A percentile compares a stretch with the other conserved stretches of the same genome.
phyloP scores from a whole-genome alignment of 2,329 filamentous ascomycete genomes.

The Pseudopyricularia javanii region DNA sequence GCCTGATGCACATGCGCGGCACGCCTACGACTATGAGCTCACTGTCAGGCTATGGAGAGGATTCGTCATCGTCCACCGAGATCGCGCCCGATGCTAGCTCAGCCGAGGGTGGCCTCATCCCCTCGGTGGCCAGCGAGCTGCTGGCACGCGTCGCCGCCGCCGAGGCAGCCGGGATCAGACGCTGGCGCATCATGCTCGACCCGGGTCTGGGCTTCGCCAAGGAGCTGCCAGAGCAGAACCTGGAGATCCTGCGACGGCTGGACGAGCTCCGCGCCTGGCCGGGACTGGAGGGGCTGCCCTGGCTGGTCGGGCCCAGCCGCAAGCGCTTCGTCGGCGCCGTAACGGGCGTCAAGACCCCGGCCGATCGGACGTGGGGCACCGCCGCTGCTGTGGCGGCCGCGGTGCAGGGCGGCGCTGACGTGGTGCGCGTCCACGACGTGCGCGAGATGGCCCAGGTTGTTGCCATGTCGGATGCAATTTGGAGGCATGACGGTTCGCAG shows the following conservation, averaged over 20 bases:
- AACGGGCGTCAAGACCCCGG: slow-evolving; percentile 61
- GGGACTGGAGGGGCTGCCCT: slow-evolving; percentile 60
- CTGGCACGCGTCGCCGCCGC: slow-evolving; percentile 59
- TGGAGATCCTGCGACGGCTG: slow-evolving; percentile 62
- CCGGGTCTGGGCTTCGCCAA: slow-evolving; percentile 94
- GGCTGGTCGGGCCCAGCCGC: slow-evolving; percentile 79
- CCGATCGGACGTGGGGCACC: slow-evolving; percentile 70
- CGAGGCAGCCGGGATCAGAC: slow-evolving; percentile 66
- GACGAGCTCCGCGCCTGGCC: slow-evolving; percentile 51
- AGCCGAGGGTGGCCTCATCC: slow-evolving; percentile 39
- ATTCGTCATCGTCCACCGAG: background rate
- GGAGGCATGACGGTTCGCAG: slow-evolving; percentile 33
- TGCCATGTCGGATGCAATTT: slow-evolving; percentile 88
- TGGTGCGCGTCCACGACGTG: slow-evolving; percentile 87
- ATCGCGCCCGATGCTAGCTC: background rate
- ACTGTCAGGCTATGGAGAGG: slow-evolving; percentile 45
- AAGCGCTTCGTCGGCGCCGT: slow-evolving; percentile 81
- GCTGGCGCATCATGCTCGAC: slow-evolving; percentile 92
- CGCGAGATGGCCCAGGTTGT: slow-evolving; percentile 74
- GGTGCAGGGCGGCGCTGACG: slow-evolving; percentile 76
- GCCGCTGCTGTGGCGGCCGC: slow-evolving; percentile 79
- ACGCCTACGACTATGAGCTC: slow-evolving; percentile 70
- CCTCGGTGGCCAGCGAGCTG: slow-evolving; percentile 56
- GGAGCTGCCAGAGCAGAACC: slow-evolving; percentile 59
- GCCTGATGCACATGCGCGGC: slow-evolving; percentile 89